phyloP scores from a whole-genome alignment of 345 rosid genomes.

The Salix caprea region DNA sequence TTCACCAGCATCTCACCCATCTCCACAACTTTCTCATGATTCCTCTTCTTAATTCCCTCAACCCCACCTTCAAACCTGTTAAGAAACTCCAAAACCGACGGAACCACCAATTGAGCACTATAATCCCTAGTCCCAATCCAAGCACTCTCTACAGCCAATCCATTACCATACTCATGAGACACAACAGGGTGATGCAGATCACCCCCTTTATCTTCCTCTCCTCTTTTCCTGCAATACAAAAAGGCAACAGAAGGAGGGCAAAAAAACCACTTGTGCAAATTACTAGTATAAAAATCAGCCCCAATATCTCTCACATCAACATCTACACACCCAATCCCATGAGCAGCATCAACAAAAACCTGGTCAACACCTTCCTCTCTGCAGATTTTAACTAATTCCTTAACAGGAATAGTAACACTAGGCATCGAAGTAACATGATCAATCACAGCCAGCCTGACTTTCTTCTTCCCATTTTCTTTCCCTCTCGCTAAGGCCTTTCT shows the following conservation, averaged over 20 bases:
- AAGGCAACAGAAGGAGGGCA: constrained; percentile 89
- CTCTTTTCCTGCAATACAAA: constrained; percentile 61
- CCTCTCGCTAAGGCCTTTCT: constrained; percentile 61
- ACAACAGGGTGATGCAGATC: constrained; percentile 90
- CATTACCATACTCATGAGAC: constrained; percentile 87
- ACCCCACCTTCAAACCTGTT: constrained; percentile 80
- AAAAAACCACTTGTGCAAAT: constrained; percentile 93
- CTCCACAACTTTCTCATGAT: constrained; percentile 66
- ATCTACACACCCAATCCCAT: constrained; percentile 88
- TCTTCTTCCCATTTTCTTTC: constrained; percentile 53
- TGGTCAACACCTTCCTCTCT: constrained; percentile 83
- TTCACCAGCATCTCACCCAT: constrained; percentile 80
- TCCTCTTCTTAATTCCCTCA: constrained; percentile 77
- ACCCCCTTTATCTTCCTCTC: constrained; percentile 17
- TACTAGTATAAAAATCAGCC: constrained; percentile 89
- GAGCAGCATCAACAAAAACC: constrained; percentile 92
- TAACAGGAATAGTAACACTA: constrained; percentile 74
- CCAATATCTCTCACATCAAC: constrained; percentile 86
- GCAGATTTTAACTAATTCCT: constrained; percentile 73
- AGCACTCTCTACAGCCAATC: constrained; percentile 78
- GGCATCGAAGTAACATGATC: constrained; percentile 99
- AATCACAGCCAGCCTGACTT: constrained; percentile 77
- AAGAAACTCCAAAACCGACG: constrained; percentile 67
- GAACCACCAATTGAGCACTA: constrained; percentile 83
- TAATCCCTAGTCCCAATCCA: constrained; percentile 98